Percentiles rank a stretch among this genome's conserved stretches.
Conservation (phyloP, 345 rosid species). For the Aquilaria malaccensis region DNA sequence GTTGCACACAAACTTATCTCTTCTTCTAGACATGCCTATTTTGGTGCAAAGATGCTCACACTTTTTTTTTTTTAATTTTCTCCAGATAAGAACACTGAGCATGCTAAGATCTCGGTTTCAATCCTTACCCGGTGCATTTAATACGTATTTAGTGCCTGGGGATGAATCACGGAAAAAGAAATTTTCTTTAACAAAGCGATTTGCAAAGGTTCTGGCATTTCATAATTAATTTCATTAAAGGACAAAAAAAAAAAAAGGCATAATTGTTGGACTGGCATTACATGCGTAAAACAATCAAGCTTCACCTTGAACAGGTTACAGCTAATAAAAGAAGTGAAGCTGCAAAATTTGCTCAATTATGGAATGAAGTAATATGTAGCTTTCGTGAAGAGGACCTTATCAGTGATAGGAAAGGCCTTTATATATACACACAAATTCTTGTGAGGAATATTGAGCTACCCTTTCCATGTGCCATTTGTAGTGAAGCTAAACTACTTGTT, state of each 20-base stretch:
- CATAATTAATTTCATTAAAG: too few species aligned
- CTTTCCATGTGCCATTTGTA: not conserved
- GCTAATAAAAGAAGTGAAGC: constrained; percentile 89
- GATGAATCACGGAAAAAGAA: constrained; percentile 71
- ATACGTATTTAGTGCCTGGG: constrained; percentile 80
- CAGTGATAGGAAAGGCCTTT: constrained; percentile 73
- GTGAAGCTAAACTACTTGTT: constrained; percentile 20
- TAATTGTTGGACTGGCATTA: too few species aligned
- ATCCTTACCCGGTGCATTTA: constrained; percentile 91
- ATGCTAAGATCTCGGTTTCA: constrained; percentile 97
- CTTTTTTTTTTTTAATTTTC: constrained; percentile 2
- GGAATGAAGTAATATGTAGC: constrained; percentile 93
- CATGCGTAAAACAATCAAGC: constrained; percentile 4
- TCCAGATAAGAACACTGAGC: constrained; percentile 83
- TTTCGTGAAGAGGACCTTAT: constrained; percentile 99
- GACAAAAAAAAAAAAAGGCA: too few species aligned
- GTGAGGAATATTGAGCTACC: too few species aligned
- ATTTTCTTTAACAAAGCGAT: constrained; percentile 79
- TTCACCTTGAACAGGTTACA: constrained; percentile 48
- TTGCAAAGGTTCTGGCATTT: constrained; percentile 50
- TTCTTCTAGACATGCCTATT: too few species aligned
- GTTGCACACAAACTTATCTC: too few species aligned
- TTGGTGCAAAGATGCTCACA: not conserved
- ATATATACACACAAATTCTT: too few species aligned
- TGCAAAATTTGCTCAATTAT: constrained; percentile 95